Percentiles rank a stretch among this genome's conserved stretches.
These are phyloP conservation scores for Calonectria ilicicola DNA, from an alignment of 2,329 filamentous ascomycete genomes.

Conservation along the genomic window DNA sequence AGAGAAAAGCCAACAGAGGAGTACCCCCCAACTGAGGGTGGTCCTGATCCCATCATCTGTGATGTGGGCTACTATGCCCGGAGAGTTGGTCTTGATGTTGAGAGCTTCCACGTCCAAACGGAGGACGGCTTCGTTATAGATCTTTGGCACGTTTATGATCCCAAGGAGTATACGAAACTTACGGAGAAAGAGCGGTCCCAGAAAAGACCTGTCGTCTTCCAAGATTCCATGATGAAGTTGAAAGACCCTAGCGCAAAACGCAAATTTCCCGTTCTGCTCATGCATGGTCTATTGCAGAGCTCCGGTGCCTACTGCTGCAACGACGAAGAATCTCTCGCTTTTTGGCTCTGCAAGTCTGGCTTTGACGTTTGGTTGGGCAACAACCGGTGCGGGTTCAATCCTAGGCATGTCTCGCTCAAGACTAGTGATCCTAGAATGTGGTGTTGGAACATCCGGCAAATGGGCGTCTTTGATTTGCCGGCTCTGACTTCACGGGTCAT, in stretches of 20 bases:
- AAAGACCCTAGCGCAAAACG: constrained; percentile 54
- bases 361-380: constrained; percentile 98
- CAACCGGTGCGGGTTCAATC: constrained; percentile 88
- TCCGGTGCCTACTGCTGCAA: constrained; percentile 91
- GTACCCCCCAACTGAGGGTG: constrained; percentile 83
- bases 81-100: constrained; percentile 87
- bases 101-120: constrained; percentile 86
- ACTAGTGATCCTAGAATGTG: constrained; percentile 91
- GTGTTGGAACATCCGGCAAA: constrained; percentile 95
- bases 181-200: constrained; percentile 63
- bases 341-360: constrained; percentile 90
- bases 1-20: constrained; percentile 61
- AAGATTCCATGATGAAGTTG: constrained; percentile 50
- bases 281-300: constrained; percentile 90
- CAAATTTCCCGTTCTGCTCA: constrained; percentile 86
- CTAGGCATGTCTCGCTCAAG: constrained; percentile 78
- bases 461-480: constrained; percentile 90
- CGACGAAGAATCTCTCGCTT: constrained; percentile 89
- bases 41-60: constrained; percentile 80
- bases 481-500: constrained; percentile 85
- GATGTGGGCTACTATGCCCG: constrained; percentile 89
- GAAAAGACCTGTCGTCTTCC: constrained; percentile 72
- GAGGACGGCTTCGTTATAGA: constrained; percentile 94
- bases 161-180: constrained; percentile 73
- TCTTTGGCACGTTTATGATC: constrained; percentile 91